Base-by-base conservation (phyloP, 1,284 basidiomycete genomes). In the Cutaneotrichosporon sp. region DNA sequence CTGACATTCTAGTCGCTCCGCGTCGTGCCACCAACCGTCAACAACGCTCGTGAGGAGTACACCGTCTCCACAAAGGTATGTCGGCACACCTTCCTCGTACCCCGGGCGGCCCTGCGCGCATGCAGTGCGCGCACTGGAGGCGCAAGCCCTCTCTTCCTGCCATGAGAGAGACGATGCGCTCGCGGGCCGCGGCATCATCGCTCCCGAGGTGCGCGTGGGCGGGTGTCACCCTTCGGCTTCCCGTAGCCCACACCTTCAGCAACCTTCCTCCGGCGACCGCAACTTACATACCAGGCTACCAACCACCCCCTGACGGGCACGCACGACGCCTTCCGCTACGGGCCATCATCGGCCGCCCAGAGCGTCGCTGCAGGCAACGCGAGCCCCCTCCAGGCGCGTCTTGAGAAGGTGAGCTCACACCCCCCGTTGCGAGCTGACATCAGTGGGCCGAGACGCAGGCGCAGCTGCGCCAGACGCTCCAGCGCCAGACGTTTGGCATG, bases 381-480 rank as follows among this genome's bases (percentile, higher is more conserved):
- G 5, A 71, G 68, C 51, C 67, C 77, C 8, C 63, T 80, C 46
- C 75, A 80, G 66, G 74, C 74, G 2, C 67, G 79, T 59, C 64
- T 80, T 18, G 71, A 78, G 64, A 77, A 79, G 72, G 77, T 77
- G 11, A 53, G 76, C 64, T 46, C n/a, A 2, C 13, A 14, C 6
- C n/a, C 1, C 27, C 31, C 42, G 22, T 18, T 9, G 3, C 4
- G 29, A 45, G 29, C 63, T 64, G 49, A 64, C 53, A 29, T 25
- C 52, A 97, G 92, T 99, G 95, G 95, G 88, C 93, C 60, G 87
- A 87, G 68, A 95, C 95, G 6, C 92, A 95, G 76, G 89, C 92
- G 76, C 89, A 90, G 76, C 77, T 95, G 60, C 90, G 90, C 77
- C 83, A 97, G 64, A 92, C 87, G 49, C 82, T 97, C 80, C 86